A percentile compares a stretch with the other conserved stretches of the same genome.
phyloP scores from a whole-genome alignment of 2,329 filamentous ascomycete genomes.

The Ophiocordyceps australis region DNA sequence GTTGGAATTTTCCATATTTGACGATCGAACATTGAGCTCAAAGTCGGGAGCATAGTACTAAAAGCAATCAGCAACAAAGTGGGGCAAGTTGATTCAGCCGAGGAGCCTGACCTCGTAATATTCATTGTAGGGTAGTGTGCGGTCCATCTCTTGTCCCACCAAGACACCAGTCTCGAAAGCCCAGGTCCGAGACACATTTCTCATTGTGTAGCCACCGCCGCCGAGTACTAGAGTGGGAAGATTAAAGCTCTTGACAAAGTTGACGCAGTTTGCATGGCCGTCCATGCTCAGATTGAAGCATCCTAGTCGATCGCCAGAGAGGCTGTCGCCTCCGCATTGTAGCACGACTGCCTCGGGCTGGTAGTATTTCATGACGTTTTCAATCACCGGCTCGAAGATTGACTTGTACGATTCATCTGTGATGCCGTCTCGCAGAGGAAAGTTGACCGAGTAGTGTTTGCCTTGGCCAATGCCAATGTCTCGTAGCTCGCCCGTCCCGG shows the following conservation, averaged over 20 bases:
- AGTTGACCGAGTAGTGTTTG: conserved; percentile 82
- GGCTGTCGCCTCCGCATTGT: conserved; percentile 87
- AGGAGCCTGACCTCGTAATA: conserved; percentile 51
- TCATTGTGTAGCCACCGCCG: conserved; percentile 90
- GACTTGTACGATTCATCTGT: conserved; percentile 78
- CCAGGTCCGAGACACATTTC: conserved; percentile 94
- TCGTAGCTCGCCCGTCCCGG: conserved; percentile 72
- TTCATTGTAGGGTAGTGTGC: conserved; percentile 85
- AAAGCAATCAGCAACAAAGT: conserved; percentile 5
- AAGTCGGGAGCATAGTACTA: conserved; percentile 88
- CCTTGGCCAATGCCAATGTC: conserved; percentile 77
- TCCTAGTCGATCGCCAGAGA: conserved; percentile 84
- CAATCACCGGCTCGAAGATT: conserved; percentile 82
- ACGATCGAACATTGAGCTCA: conserved; percentile 73
- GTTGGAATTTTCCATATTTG: conserved; percentile 84
- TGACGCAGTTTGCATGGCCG: conserved; percentile 87
- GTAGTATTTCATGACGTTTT: conserved; percentile 73
- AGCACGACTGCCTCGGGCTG: conserved; percentile 83
- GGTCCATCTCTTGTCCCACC: conserved; percentile 64
- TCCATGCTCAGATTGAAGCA: conserved; percentile 97
- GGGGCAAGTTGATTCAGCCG: not conserved
- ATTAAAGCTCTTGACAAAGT: conserved; percentile 72
- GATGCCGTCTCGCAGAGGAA: conserved; percentile 81
- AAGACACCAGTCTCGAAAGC: conserved; percentile 88
- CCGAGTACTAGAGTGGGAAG: conserved; percentile 84